Percentiles rank a stretch among this genome's conserved stretches.
Evolutionary conservation across 495 filamentous ascomycete genomes (phyloP).

Genomic region (Letharia columbiana): DNA sequence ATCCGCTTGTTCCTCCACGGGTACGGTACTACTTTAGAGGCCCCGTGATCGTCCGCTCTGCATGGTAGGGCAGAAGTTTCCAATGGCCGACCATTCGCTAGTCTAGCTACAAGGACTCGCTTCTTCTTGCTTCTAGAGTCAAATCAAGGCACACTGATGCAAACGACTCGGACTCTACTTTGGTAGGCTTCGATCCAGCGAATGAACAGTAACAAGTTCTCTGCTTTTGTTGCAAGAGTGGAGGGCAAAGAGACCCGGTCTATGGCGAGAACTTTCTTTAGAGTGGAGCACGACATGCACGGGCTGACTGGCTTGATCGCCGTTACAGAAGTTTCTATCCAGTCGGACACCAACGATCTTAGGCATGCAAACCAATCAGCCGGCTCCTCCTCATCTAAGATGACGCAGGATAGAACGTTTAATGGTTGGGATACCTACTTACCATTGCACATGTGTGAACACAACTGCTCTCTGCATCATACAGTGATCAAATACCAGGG

Average conservation of each 20-base stretch:
- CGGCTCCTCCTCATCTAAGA: background rate
- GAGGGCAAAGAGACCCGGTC: background rate
- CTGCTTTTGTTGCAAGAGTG: background rate
- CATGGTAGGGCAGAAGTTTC: slow-evolving; percentile 15
- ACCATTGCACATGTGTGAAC: background rate
- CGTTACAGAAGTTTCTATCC: background rate
- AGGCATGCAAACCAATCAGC: background rate
- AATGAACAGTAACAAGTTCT: background rate
- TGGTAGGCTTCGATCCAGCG: background rate
- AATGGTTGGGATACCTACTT: background rate
- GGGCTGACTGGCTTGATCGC: background rate
- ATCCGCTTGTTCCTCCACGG: slow-evolving; percentile 9
- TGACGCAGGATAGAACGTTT: background rate
- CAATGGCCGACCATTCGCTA: slow-evolving; percentile 1
- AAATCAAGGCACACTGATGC: slow-evolving; percentile 9
- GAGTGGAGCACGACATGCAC: background rate
- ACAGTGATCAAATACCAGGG: background rate
- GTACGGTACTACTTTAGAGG: slow-evolving; percentile 3
- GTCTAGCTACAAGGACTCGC: slow-evolving; percentile 13
- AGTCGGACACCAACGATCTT: background rate
- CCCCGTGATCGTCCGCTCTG: slow-evolving; percentile 17
- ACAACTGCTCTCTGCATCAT: background rate
- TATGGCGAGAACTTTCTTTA: background rate
- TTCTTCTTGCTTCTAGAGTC: slow-evolving; percentile 11
- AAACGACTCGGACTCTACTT: background rate